A percentile compares a stretch with the other conserved stretches of the same genome.
These are phyloP conservation scores for Ophiorrhiza pumila DNA, from an alignment of 257 asterid genomes.

Conservation along the genomic window DNA sequence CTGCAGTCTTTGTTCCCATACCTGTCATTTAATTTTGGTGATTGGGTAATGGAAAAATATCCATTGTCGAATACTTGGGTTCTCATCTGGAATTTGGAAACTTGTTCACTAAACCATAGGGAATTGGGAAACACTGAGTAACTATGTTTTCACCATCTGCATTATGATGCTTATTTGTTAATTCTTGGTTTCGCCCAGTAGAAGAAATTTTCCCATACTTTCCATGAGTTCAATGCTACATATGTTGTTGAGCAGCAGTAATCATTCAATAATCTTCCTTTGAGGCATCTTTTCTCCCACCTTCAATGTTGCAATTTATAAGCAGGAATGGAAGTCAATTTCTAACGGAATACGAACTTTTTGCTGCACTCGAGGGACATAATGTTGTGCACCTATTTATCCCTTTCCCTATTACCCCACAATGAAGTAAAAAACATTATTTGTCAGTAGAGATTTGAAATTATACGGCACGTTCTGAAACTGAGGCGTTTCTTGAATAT, in stretches of 20 bases:
- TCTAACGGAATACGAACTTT: neutral
- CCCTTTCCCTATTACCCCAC: neutral
- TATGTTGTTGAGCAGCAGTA: neutral
- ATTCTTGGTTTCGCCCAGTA: neutral
- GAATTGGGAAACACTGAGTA: neutral
- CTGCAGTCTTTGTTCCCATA: neutral
- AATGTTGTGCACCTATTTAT: neutral
- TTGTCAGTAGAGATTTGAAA: neutral
- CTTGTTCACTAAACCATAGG: neutral
- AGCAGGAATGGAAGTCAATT: neutral
- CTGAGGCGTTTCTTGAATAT: constrained; percentile 5
- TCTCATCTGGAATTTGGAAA: neutral
- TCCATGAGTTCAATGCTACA: neutral
- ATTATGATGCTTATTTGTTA: neutral
- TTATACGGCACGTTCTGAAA: neutral
- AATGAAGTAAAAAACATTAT: neutral
- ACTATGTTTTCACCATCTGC: neutral
- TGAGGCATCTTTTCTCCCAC: neutral
- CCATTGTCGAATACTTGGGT: neutral
- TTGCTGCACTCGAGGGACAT: neutral
- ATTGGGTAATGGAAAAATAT: neutral
- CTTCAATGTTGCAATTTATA: neutral
- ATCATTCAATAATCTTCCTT: neutral
- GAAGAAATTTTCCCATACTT: neutral
- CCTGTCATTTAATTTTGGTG: neutral